These are phyloP conservation scores for Blastobotrys persicus DNA, from an alignment of 1,139 yeast genomes.

Conservation along the genomic window DNA sequence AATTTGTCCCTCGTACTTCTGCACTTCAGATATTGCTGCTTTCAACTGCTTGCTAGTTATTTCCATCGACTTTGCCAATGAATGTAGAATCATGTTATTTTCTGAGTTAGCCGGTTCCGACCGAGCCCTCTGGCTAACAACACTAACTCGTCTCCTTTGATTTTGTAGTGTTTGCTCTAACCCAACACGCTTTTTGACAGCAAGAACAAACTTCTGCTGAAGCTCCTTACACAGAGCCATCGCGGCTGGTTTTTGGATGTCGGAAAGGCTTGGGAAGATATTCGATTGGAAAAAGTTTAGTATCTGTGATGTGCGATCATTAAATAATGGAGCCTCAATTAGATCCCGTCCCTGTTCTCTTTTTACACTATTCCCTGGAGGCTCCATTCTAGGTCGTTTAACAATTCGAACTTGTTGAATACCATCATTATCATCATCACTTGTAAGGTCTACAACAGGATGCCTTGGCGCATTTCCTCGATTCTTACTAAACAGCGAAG, in stretches of 20 bases:
- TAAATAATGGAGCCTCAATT: background rate
- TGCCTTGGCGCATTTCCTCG: background rate
- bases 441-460: background rate
- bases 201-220: background rate
- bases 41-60: background rate
- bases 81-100: slow-evolving; percentile 7
- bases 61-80: slow-evolving; percentile 6
- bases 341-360: background rate
- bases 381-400: background rate
- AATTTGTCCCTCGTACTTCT: slow-evolving; percentile 3
- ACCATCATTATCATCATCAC: slow-evolving; percentile 2
- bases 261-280: background rate
- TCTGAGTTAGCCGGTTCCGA: slow-evolving; percentile 1
- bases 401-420: background rate
- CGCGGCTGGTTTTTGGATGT: background rate
- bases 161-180: background rate
- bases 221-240: background rate
- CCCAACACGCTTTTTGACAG: background rate
- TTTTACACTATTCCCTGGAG: background rate
- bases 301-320: background rate
- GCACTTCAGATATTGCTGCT: background rate
- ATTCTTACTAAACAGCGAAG: background rate
- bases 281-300: background rate
- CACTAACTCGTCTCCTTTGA: background rate
- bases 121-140: background rate